phyloP scores from a whole-genome alignment of 805 yeast species.

The Candida parachauliodes region DNA sequence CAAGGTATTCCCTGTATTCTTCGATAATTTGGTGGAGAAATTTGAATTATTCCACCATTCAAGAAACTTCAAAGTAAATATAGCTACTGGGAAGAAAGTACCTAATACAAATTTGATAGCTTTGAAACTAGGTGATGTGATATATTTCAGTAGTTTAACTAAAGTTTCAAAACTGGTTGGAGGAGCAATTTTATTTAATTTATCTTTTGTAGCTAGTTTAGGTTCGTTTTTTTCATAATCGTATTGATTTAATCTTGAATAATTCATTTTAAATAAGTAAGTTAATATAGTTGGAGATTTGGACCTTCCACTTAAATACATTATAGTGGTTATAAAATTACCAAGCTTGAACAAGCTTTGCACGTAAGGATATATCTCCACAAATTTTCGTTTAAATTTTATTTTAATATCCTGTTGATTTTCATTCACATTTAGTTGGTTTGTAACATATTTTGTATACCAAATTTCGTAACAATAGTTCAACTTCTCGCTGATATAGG shows the following conservation, averaged over 20 bases:
- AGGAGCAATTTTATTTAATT: slow-evolving; percentile 35
- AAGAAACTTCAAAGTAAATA: slow-evolving; percentile 74
- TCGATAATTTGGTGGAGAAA: slow-evolving; percentile 56
- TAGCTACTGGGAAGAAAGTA: slow-evolving; percentile 72
- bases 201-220: slow-evolving; percentile 12
- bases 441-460: slow-evolving; percentile 55
- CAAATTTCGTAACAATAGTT: slow-evolving; percentile 61
- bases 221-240: slow-evolving; percentile 42
- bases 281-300: slow-evolving; percentile 65
- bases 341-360: slow-evolving; percentile 44
- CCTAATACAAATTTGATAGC: slow-evolving; percentile 34
- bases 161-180: slow-evolving; percentile 37
- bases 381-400: slow-evolving; percentile 38
- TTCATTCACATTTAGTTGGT: slow-evolving; percentile 29
- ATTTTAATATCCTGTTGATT: slow-evolving; percentile 24
- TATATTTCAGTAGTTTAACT: slow-evolving; percentile 17
- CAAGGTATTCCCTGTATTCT: slow-evolving; percentile 41
- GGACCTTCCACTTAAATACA: slow-evolving; percentile 63
- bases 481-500: slow-evolving; percentile 68
- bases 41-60: slow-evolving; percentile 93
- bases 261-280: slow-evolving; percentile 57
- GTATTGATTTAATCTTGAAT: slow-evolving; percentile 54
- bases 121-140: slow-evolving; percentile 29
- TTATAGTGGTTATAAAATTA: slow-evolving; percentile 55
- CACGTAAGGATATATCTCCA: slow-evolving; percentile 59